phyloP scores from a whole-genome alignment of 345 rosid genomes.

The Eutrema japonicum region DNA sequence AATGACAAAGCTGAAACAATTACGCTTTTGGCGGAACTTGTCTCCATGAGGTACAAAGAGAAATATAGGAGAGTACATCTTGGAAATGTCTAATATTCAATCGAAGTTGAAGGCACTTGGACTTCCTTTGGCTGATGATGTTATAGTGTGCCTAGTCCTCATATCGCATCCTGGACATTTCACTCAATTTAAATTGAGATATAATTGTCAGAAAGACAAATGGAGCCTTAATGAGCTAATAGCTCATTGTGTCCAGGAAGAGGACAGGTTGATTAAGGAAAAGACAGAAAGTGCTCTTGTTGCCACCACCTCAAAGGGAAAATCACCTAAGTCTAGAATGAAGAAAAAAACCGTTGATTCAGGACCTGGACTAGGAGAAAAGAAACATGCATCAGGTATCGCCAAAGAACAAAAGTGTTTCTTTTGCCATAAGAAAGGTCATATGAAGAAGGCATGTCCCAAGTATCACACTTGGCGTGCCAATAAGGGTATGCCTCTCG shows the following conservation, averaged over 20 bases:
- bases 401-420: not conserved
- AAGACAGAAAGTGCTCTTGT: not conserved
- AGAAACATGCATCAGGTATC: not conserved
- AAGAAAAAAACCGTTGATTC: not conserved
- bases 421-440: not conserved
- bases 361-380: not conserved
- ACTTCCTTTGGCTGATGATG: not conserved
- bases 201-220: too few relatives aligned
- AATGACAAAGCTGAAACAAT: too few relatives aligned
- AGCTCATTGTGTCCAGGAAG: not conserved
- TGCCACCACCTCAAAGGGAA: not conserved
- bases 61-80: not conserved
- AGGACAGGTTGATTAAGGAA: not conserved
- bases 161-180: too few relatives aligned
- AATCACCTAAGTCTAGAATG: not conserved
- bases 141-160: not conserved
- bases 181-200: too few relatives aligned
- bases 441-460: not conserved
- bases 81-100: not conserved
- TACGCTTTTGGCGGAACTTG: too few relatives aligned
- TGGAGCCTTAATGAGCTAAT: too few relatives aligned
- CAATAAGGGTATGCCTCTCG: not conserved
- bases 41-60: not conserved
- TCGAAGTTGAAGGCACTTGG: not conserved
- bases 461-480: not conserved